phyloP scores from a whole-genome alignment of 805 yeast genomes.

The Myxozyma lipomycoides region DNA sequence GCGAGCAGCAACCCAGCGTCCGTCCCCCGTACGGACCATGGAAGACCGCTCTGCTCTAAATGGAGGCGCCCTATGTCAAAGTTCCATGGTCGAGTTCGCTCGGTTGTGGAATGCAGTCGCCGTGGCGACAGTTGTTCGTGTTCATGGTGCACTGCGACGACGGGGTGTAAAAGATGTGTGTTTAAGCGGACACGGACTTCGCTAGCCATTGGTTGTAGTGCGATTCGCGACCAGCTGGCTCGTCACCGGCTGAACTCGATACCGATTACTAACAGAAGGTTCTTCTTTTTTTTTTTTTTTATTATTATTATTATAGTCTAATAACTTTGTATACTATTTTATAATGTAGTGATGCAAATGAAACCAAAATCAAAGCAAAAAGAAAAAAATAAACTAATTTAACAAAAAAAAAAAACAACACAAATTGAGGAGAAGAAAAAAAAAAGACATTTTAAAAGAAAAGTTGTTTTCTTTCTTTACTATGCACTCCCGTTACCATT shows the following conservation, averaged over 20 bases:
- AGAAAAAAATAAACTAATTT: not conserved
- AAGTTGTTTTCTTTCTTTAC: slow-evolving; percentile 5
- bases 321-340: too few species aligned
- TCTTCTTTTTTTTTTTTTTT: slow-evolving; percentile 6
- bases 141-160: too few species aligned
- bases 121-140: too few species aligned
- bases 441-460: slow-evolving; percentile 4
- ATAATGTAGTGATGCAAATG: not conserved
- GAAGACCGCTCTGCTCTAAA: not conserved
- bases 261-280: slow-evolving; percentile 26
- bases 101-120: too few species aligned
- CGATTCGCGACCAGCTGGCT: slow-evolving; percentile 26
- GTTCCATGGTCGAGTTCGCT: too few species aligned
- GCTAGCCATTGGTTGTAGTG: slow-evolving; percentile 17
- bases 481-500: slow-evolving; percentile 6
- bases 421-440: not conserved
- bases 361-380: not conserved
- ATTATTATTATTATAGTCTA: not conserved
- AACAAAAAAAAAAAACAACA: not conserved
- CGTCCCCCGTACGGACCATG: not conserved
- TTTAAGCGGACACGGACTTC: not conserved
- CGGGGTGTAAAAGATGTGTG: not conserved
- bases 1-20: slow-evolving; percentile 19
- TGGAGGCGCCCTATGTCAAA: slow-evolving; percentile 2
- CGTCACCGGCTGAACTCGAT: slow-evolving; percentile 23